These are phyloP conservation scores for Sordariomycetes sp. DNA, from an alignment of 2,329 filamentous ascomycete genomes.

Conservation along the genomic window DNA sequence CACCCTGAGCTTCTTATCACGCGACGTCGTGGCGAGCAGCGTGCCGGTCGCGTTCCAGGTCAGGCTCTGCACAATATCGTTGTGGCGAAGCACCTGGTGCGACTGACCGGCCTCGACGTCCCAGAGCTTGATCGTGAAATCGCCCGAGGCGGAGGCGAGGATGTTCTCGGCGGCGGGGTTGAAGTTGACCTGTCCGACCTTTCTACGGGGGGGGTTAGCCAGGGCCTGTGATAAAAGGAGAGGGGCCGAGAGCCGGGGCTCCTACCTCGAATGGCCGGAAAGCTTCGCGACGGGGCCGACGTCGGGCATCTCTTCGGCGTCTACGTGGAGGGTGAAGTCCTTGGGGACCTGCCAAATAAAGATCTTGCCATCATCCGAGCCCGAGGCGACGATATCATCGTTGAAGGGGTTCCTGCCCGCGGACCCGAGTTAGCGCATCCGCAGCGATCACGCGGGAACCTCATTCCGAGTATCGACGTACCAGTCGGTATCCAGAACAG, in stretches of 20 bases:
- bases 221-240: neutral
- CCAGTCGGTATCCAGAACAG: slow-evolving; percentile 97
- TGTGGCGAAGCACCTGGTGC: slow-evolving; percentile 69
- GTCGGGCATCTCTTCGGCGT: slow-evolving; percentile 74
- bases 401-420: slow-evolving; percentile 83
- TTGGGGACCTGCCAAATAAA: slow-evolving; percentile 94
- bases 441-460: neutral
- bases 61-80: slow-evolving; percentile 87
- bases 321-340: slow-evolving; percentile 72
- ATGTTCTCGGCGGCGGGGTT: slow-evolving; percentile 94
- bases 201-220: slow-evolving; percentile 41
- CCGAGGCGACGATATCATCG: slow-evolving; percentile 83
- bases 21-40: slow-evolving; percentile 80
- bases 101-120: slow-evolving; percentile 72
- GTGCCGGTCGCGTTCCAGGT: slow-evolving; percentile 90
- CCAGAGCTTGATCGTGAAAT: slow-evolving; percentile 94
- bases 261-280: slow-evolving; percentile 74
- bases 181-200: slow-evolving; percentile 96
- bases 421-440: neutral
- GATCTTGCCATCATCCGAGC: slow-evolving; percentile 93
- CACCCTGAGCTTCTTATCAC: slow-evolving; percentile 95
- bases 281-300: slow-evolving; percentile 74
- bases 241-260: slow-evolving; percentile 5
- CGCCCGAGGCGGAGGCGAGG: slow-evolving; percentile 87
- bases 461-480: slow-evolving; percentile 29